Evolutionary conservation across 768 basidiomycete species (phyloP), one percentile per base, ranked within the genome.

Genomic region (Vararia minispora): DNA sequence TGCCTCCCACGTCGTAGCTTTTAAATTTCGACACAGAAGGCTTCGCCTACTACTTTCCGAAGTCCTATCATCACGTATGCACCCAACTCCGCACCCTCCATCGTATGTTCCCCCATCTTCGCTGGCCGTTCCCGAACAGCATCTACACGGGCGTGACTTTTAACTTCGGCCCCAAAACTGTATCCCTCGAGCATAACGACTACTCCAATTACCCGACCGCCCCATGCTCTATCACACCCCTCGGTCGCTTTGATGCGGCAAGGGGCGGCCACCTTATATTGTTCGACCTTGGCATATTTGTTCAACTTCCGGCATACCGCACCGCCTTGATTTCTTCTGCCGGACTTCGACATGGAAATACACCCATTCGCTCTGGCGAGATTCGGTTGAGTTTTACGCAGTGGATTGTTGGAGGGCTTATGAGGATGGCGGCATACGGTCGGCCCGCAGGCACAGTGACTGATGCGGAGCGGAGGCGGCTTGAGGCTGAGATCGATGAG

Each of bases 181-280:
- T 50, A 2, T 52, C 52, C 0, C 20, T 28, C 0, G 33, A 42
- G 0, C 62, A 61, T n/a, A 45, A 44, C 0, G 61, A 67, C 28
- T 34, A 17, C 20, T 37, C 33, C 4, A 66, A 68, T 27, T 39
- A 57, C 0, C 46, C 59, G 0, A 52, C 43, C 23, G 59, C 61
- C 0, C 51, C 54, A 47, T 68, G 61, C 32, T 49, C 50, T 0
- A 58, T 65, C 10, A 49, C 45, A 2, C 50, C 59, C 0, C 33
- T 55, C 0, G 61, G 62, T 0, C 6, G 35, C 2, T 64, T 55
- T 37, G 47, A 62, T 34, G 46, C 36, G 1, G 49, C 3, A 2
- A 46, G 31, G 17, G 55, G 61, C 8, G 60, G 60, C 2, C 60
- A 63, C 32, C 31, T 64, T 1, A 42, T 64, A 0, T 31, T 65